A percentile compares a stretch with the other conserved stretches of the same genome.
phyloP scores from a whole-genome alignment of 495 filamentous ascomycete genomes.

The Aspergillus cristatus region DNA sequence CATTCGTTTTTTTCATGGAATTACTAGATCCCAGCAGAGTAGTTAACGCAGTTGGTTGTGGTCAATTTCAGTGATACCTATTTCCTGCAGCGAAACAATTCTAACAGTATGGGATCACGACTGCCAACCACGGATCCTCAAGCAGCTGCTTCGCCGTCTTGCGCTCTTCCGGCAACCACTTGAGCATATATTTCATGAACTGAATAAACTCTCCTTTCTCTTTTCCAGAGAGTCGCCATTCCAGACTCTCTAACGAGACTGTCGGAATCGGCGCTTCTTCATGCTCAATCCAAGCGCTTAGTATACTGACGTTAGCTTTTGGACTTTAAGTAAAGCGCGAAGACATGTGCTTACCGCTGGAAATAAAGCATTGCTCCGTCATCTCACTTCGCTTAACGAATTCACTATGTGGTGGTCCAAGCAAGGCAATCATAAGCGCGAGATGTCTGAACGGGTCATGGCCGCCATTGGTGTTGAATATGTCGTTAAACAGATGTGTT shows the following conservation, averaged over 20 bases:
- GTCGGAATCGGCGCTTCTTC: slow-evolving; percentile 14
- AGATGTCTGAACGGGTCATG: slow-evolving; percentile 32
- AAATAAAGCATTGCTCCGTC: slow-evolving; percentile 26
- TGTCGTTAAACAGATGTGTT: slow-evolving; percentile 31
- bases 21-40: too few relatives aligned
- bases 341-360: slow-evolving; percentile 19
- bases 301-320: slow-evolving; percentile 9
- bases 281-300: slow-evolving; percentile 21
- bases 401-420: slow-evolving; percentile 34
- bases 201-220: slow-evolving; percentile 25
- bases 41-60: too few relatives aligned
- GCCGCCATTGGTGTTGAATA: slow-evolving; percentile 16
- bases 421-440: slow-evolving; percentile 31
- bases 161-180: slow-evolving; percentile 31
- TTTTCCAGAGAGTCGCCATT: slow-evolving; percentile 18
- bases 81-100: too few relatives aligned
- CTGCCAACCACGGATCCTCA: slow-evolving; percentile 31
- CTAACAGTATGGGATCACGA: too few relatives aligned
- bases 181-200: slow-evolving; percentile 29
- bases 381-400: slow-evolving; percentile 28
- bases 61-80: too few relatives aligned
- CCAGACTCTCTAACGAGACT: slow-evolving; percentile 19
- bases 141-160: slow-evolving; percentile 30
- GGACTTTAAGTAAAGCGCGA: too few relatives aligned
- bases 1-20: too few relatives aligned